Evolutionary conservation across 164 flowering plant species (phyloP).

Genomic region (Vitis riparia): DNA sequence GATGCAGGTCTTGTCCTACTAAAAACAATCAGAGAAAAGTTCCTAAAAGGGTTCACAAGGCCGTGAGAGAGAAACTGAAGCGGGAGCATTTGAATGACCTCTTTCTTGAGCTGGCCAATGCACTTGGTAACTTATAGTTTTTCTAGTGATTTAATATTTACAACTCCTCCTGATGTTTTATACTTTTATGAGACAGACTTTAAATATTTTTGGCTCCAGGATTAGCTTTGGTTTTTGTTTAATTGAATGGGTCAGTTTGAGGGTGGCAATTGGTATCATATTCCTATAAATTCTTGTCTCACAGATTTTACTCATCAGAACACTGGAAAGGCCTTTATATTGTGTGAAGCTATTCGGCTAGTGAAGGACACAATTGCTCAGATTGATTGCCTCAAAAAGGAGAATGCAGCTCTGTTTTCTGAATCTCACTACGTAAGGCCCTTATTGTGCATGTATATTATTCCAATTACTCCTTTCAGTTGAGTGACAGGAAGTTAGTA

Average conservation of each 20-base stretch:
- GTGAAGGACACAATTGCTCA: conserved; percentile 35
- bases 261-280: background rate
- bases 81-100: conserved; percentile 83
- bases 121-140: conserved; percentile 54
- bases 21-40: conserved; percentile 54
- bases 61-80: conserved; percentile 88
- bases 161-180: background rate
- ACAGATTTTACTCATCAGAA: conserved; percentile 30
- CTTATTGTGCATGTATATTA: background rate
- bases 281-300: background rate
- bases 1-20: conserved; percentile 39
- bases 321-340: conserved; percentile 40
- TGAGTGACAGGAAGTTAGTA: background rate
- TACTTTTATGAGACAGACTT: background rate
- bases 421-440: conserved; percentile 48
- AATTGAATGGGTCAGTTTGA: background rate
- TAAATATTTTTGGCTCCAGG: background rate
- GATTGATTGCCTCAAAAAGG: conserved; percentile 38
- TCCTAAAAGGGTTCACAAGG: conserved; percentile 77
- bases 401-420: conserved; percentile 32
- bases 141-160: background rate
- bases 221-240: background rate
- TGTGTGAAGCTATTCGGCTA: conserved; percentile 34
- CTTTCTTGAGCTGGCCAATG: conserved; percentile 57
- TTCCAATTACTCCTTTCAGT: background rate